Conservation (phyloP, 2,329 filamentous ascomycete species). For the Alternaria consortialis region DNA sequence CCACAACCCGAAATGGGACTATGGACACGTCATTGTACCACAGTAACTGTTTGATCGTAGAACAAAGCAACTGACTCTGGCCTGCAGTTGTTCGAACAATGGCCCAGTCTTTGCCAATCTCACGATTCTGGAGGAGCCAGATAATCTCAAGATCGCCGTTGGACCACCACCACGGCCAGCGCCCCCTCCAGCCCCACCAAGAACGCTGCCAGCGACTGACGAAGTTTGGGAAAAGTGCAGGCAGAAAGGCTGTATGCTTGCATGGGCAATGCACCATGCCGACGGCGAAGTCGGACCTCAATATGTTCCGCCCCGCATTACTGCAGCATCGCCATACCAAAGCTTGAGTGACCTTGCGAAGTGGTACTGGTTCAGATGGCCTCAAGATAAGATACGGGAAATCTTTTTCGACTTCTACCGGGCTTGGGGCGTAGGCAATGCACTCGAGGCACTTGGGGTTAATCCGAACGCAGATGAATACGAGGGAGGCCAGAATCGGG, state of each 20-base stretch:
- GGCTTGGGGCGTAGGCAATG: constrained; percentile 25
- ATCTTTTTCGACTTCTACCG: constrained; percentile 20
- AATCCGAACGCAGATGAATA: constrained; percentile 16
- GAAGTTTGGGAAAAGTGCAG: constrained; percentile 16
- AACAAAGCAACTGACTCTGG: not conserved
- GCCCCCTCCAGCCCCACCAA: constrained; percentile 18
- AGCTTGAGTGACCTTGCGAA: constrained; percentile 10
- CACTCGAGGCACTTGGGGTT: constrained; percentile 21
- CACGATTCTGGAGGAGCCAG: not conserved
- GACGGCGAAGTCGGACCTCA: constrained; percentile 16
- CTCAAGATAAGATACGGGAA: not conserved
- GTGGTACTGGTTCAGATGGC: constrained; percentile 24
- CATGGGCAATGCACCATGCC: constrained; percentile 20
- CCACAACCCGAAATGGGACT: not conserved
- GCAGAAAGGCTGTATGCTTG: constrained; percentile 24
- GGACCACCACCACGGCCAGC: not conserved
- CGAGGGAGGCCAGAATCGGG: constrained; percentile 24
- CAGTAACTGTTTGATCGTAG: not conserved
- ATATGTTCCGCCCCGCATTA: constrained; percentile 16
- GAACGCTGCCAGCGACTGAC: constrained; percentile 18
- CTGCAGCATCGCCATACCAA: constrained; percentile 16
- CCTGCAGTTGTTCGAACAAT: not conserved
- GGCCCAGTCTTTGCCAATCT: not conserved
- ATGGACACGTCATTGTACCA: not conserved
- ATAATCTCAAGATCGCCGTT: not conserved